Percentiles rank a stretch among this genome's conserved stretches.
phyloP scores from a whole-genome alignment of 2,329 filamentous ascomycete genomes.

The Pseudovirgaria hyperparasitica region DNA sequence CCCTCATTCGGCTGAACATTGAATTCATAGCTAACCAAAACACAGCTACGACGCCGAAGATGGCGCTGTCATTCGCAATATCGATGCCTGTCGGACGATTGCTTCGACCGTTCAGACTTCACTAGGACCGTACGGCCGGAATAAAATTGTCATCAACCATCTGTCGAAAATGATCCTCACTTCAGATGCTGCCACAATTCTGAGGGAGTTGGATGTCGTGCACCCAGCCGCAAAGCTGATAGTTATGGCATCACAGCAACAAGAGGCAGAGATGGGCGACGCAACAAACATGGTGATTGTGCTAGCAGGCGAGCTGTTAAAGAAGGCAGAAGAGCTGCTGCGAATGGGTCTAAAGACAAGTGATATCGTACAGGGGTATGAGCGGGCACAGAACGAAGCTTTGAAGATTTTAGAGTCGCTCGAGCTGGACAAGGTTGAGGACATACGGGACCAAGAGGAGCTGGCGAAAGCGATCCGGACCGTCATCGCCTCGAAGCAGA shows the following conservation, averaged over 20 bases:
- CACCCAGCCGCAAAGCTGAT: slow-evolving; percentile 95
- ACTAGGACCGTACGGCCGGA: slow-evolving; percentile 90
- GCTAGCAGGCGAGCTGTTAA: slow-evolving; percentile 84
- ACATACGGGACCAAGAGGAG: slow-evolving; percentile 68
- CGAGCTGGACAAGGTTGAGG: slow-evolving; percentile 77
- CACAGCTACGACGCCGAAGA: slow-evolving; percentile 94
- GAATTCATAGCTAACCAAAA: slow-evolving; percentile 20
- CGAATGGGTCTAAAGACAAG: slow-evolving; percentile 97
- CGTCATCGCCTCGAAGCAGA: slow-evolving; percentile 94
- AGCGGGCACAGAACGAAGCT: slow-evolving; percentile 83
- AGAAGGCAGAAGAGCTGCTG: slow-evolving; percentile 92
- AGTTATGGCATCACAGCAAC: slow-evolving; percentile 98
- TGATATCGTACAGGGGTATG: slow-evolving; percentile 91
- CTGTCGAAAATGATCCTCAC: slow-evolving; percentile 99
- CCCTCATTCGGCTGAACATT: slow-evolving; percentile 8
- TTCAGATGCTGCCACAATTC: slow-evolving; percentile 92
- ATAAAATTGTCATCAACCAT: slow-evolving; percentile 99
- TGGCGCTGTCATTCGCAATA: slow-evolving; percentile 95
- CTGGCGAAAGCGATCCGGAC: slow-evolving; percentile 92
- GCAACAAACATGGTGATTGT: slow-evolving; percentile 96
- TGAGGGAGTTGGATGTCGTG: slow-evolving; percentile 94
- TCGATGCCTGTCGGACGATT: slow-evolving; percentile 95
- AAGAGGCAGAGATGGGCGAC: slow-evolving; percentile 98
- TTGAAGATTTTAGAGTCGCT: slow-evolving; percentile 76
- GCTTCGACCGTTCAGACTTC: slow-evolving; percentile 94